phyloP scores from a whole-genome alignment of 345 rosid species.

The Alliaria petiolata region DNA sequence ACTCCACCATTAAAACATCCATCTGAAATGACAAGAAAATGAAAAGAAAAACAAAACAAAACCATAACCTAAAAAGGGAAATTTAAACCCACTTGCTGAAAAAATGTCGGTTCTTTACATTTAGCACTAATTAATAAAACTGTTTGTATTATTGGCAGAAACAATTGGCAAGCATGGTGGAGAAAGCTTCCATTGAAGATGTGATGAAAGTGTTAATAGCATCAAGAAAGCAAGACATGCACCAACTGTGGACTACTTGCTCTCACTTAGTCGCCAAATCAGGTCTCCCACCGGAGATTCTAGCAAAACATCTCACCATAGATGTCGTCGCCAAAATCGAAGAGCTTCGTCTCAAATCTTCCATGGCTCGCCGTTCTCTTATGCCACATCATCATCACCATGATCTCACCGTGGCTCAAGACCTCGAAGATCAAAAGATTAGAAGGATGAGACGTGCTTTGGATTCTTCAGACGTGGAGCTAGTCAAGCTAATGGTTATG shows the following conservation, averaged over 20 bases:
- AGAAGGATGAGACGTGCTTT: slow-evolving; percentile 90
- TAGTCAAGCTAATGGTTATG: slow-evolving; percentile 99
- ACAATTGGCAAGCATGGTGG: slow-evolving; percentile 92
- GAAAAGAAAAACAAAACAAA: slow-evolving; percentile 11
- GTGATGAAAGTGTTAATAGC: slow-evolving; percentile 96
- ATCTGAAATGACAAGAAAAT: slow-evolving; percentile 18
- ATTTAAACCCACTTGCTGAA: slow-evolving; percentile 14
- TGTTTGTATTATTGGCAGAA: slow-evolving; percentile 47
- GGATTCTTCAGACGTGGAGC: slow-evolving; percentile 92
- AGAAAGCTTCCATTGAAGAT: slow-evolving; percentile 95
- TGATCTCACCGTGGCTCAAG: slow-evolving; percentile 54
- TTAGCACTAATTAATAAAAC: background rate
- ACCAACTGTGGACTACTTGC: slow-evolving; percentile 93
- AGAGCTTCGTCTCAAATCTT: slow-evolving; percentile 84
- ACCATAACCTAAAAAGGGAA: slow-evolving; percentile 16
- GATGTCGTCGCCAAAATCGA: slow-evolving; percentile 92
- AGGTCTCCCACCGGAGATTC: slow-evolving; percentile 87
- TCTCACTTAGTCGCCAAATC: slow-evolving; percentile 97
- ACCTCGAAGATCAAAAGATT: slow-evolving; percentile 92
- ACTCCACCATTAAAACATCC: slow-evolving; percentile 22
- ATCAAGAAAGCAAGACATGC: slow-evolving; percentile 97
- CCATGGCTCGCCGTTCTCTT: slow-evolving; percentile 61
- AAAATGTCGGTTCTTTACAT: slow-evolving; percentile 12
- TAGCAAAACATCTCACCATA: slow-evolving; percentile 83
- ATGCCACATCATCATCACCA: slow-evolving; percentile 59